Evolutionary conservation across 176 grass and related monocot species (phyloP).

Genomic region (Raddia guianensis): DNA sequence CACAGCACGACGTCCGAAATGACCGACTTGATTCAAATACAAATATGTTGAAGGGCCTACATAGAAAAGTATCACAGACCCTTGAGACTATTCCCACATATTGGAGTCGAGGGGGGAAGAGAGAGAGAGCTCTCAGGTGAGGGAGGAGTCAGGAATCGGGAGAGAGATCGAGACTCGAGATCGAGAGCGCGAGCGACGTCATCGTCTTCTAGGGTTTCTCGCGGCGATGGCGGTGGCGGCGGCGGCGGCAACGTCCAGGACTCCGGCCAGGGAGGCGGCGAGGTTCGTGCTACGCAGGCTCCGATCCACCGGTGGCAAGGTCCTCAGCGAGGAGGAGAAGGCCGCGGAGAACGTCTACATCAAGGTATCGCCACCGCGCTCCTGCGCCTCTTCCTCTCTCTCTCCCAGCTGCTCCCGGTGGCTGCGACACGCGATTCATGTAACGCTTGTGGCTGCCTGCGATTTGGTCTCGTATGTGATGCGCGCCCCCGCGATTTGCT

Average conservation of each 20-base stretch:
- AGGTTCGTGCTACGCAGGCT: slow-evolving; percentile 58
- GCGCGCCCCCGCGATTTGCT: not conserved
- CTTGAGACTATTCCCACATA: too few relatives aligned
- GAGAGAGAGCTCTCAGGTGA: not conserved
- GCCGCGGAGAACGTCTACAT: slow-evolving; percentile 83
- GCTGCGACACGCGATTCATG: not conserved
- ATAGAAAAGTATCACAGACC: not conserved
- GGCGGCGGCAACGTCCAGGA: slow-evolving; percentile 22
- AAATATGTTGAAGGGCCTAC: not conserved
- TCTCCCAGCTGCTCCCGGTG: not conserved
- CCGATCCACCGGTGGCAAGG: slow-evolving; percentile 77
- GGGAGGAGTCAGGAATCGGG: not conserved
- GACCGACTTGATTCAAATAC: not conserved
- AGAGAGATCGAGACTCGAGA: not conserved
- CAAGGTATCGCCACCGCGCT: slow-evolving; percentile 47
- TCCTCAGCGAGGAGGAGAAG: slow-evolving; percentile 91
- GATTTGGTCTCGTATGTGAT: not conserved
- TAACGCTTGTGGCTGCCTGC: not conserved
- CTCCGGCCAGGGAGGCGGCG: slow-evolving; percentile 39
- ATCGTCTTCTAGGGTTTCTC: slow-evolving; percentile 36
- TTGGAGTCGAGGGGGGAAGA: not conserved
- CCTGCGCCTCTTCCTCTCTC: not conserved
- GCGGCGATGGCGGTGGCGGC: slow-evolving; percentile 43
- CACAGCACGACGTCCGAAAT: too few relatives aligned
- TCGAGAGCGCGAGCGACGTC: not conserved